Evolutionary conservation across 768 basidiomycete species (phyloP).

Genomic region (Lactarius hengduanensis): DNA sequence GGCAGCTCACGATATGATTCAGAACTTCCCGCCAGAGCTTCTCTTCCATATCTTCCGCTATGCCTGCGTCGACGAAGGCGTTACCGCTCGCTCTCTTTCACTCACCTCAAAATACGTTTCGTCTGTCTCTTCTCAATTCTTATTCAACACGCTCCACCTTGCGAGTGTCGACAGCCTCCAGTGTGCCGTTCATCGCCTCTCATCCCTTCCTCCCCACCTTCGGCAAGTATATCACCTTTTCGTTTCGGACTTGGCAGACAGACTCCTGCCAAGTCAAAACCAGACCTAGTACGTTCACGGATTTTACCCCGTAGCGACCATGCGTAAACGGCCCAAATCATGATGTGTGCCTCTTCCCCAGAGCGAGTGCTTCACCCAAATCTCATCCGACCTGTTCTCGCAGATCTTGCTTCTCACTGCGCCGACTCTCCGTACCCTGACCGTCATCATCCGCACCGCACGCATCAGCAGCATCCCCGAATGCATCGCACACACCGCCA

Average conservation of each 20-base stretch:
- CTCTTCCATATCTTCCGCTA: conserved; percentile 19
- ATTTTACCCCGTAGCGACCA: background rate
- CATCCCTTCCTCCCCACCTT: conserved; percentile 12
- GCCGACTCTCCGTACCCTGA: conserved; percentile 21
- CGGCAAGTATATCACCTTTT: conserved; percentile 23
- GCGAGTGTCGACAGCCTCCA: conserved; percentile 4
- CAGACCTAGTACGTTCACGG: background rate
- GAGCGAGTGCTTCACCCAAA: background rate
- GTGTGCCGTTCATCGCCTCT: conserved; percentile 9
- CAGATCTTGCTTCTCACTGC: conserved; percentile 17
- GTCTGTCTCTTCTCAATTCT: conserved; percentile 13
- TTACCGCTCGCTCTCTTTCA: conserved; percentile 21
- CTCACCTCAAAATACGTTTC: conserved; percentile 20
- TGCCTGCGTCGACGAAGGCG: conserved; percentile 21
- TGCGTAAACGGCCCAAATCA: conserved; percentile 5
- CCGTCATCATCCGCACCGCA: conserved; percentile 8
- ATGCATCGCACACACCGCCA: conserved; percentile 7
- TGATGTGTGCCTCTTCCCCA: background rate
- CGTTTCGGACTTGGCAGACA: conserved; percentile 8
- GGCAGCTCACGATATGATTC: conserved; percentile 11
- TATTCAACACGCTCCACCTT: conserved; percentile 19
- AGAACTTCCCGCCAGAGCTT: conserved; percentile 22
- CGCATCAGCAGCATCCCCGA: conserved; percentile 9
- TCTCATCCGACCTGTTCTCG: conserved; percentile 3
- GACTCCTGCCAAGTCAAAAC: background rate